Evolutionary conservation across 495 filamentous ascomycete genomes (phyloP).

Genomic region (Tuber magnatum): DNA sequence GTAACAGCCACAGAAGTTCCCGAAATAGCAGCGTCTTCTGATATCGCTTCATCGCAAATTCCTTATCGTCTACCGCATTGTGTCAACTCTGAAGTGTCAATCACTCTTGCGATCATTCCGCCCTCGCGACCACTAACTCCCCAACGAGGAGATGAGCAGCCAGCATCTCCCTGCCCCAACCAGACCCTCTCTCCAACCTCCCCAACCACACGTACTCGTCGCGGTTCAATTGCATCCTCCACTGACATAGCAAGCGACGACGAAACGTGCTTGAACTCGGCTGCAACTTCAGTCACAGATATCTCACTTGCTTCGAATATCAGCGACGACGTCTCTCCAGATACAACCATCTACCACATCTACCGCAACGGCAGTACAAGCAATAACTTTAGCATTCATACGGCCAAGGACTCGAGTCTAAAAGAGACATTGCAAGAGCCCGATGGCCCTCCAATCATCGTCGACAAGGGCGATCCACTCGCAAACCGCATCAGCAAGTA

Average conservation of each 20-base stretch:
- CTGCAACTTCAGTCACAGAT: conserved; percentile 13
- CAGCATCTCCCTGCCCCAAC: neutral
- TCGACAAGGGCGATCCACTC: neutral
- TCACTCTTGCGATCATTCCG: conserved; percentile 22
- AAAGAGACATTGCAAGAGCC: conserved; percentile 18
- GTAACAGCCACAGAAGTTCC: neutral
- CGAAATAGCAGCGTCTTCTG: neutral
- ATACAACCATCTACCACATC: conserved; percentile 24
- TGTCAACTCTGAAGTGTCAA: neutral
- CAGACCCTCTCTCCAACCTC: neutral
- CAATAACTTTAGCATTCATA: conserved; percentile 21
- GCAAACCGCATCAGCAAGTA: neutral
- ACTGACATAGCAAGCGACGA: conserved; percentile 8
- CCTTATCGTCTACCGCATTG: neutral
- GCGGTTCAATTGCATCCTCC: neutral
- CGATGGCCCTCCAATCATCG: conserved; percentile 9
- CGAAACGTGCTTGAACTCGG: conserved; percentile 1
- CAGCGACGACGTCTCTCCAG: conserved; percentile 3
- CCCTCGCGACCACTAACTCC: conserved; percentile 13
- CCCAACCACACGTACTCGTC: neutral
- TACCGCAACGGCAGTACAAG: conserved; percentile 9
- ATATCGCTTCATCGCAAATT: neutral
- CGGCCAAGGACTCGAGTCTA: conserved; percentile 14
- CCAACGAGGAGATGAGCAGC: neutral
- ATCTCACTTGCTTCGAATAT: conserved; percentile 10